Evolutionary conservation across 164 flowering plant genomes (phyloP), one percentile per base, ranked within the genome.

Genomic region (Tetracentron sinense): DNA sequence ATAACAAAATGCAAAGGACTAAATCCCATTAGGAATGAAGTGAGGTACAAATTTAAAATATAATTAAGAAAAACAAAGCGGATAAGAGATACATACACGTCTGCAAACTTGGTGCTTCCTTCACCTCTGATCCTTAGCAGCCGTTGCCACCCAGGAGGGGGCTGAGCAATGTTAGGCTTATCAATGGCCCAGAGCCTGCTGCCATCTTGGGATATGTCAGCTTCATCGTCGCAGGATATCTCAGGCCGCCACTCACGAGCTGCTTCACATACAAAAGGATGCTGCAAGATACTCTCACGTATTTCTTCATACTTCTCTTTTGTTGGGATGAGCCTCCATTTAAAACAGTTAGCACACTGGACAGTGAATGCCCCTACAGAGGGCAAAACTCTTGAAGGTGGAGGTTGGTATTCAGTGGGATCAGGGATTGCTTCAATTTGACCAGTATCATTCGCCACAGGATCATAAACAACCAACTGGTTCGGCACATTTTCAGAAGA

Each of bases 171-270:
- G 55, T 79, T 86, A 46, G 98, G 97, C 62, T 83, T 86, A 64
- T 94, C 97, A 71, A 94, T 91, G 4, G 97, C 98, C 98, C 98
- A 94, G 17, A 90, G 78, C 71, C 96, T 73, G 67, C 81, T 82
- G 0, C 88, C 89, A 81, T 94, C 97, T 74, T 85, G 95, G n/a
- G 67, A 56, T 61, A 94, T 77, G 63, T 91, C 98, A n/a, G 87
- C 64, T 30, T 81, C 85, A 74, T 83, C 96, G 65, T 85, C 85
- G 72, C 98, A 94, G 2, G 86, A 77, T n/a, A 89, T 61, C 23
- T 75, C 79, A 27, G 90, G 85, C 56, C 83, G 75, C 98, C 98
- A 91, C 42, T 81, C 85, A 31, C 82, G 81, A 66, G 90, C 96
- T 38, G 81, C 69, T 73, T 83, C 85, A 60, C 98, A 94, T 14